A percentile compares a stretch with the other conserved stretches of the same genome.
phyloP scores from a whole-genome alignment of 2,329 filamentous ascomycete species.

The Curvularia sp. region DNA sequence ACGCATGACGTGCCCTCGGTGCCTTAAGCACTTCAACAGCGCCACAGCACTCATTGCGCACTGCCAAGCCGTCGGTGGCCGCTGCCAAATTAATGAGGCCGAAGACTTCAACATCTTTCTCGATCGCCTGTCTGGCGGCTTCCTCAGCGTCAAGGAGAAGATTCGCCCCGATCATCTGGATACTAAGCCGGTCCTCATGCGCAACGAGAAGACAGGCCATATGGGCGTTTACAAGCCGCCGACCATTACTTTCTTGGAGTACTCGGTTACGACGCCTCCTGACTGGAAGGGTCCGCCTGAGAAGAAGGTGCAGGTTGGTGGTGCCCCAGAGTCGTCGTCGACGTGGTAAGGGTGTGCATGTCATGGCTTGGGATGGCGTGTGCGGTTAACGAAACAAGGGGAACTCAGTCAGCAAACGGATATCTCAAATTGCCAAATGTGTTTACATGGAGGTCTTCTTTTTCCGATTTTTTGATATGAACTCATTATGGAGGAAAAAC shows the following conservation, averaged over 20 bases:
- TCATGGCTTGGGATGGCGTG: background rate
- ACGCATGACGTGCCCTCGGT: conserved; percentile 49
- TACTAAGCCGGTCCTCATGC: conserved; percentile 29
- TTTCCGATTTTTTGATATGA: too few species aligned
- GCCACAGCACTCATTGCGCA: conserved; percentile 50
- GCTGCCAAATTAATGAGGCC: conserved; percentile 47
- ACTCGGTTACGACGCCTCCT: conserved; percentile 38
- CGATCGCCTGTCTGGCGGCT: conserved; percentile 53
- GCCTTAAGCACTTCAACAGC: conserved; percentile 52
- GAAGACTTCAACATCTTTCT: conserved; percentile 47
- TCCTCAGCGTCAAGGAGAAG: conserved; percentile 44
- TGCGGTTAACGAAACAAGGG: too few species aligned
- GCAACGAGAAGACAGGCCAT: conserved; percentile 29
- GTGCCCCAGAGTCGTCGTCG: conserved; percentile 4
- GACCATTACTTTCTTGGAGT: conserved; percentile 41
- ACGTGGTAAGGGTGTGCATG: conserved; percentile 8
- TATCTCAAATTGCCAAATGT: too few species aligned
- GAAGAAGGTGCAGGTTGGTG: conserved; percentile 25
- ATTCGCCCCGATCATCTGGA: conserved; percentile 42
- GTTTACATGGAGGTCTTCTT: too few species aligned
- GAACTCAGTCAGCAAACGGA: too few species aligned
- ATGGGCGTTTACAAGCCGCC: conserved; percentile 37
- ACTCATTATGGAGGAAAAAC: too few species aligned
- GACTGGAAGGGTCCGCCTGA: conserved; percentile 39
- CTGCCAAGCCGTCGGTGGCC: conserved; percentile 46